phyloP scores from a whole-genome alignment of 805 yeast genomes.

The Yamadazyma takamatsuzukensis region DNA sequence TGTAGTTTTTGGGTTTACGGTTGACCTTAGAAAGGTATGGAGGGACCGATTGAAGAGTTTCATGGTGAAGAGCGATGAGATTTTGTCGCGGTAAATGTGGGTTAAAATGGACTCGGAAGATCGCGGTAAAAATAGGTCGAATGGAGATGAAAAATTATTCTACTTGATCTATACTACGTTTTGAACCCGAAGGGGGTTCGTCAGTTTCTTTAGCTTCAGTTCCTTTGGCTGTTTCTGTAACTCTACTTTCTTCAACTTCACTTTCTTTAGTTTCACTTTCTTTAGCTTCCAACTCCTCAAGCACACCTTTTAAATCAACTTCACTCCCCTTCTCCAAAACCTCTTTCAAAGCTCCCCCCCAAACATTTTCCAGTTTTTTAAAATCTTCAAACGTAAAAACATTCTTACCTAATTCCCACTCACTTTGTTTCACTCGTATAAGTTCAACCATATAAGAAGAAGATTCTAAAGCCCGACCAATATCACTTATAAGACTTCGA shows the following conservation, averaged over 20 bases:
- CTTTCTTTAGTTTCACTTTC: slow-evolving; percentile 2
- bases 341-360: slow-evolving; percentile 63
- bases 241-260: slow-evolving; percentile 3
- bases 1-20: too few relatives aligned
- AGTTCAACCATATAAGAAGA: slow-evolving; percentile 87
- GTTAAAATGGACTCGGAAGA: too few relatives aligned
- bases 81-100: too few relatives aligned
- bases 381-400: slow-evolving; percentile 70
- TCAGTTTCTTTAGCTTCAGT: slow-evolving; percentile 3
- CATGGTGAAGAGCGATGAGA: too few relatives aligned
- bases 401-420: slow-evolving; percentile 73
- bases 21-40: slow-evolving; percentile 8
- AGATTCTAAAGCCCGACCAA: slow-evolving; percentile 76
- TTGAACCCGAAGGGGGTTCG: too few relatives aligned
- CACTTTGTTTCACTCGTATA: slow-evolving; percentile 70
- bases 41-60: too few relatives aligned
- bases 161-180: too few relatives aligned
- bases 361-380: slow-evolving; percentile 54
- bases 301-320: slow-evolving; percentile 23
- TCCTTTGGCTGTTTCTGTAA: slow-evolving; percentile 1
- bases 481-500: slow-evolving; percentile 82
- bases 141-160: too few relatives aligned
- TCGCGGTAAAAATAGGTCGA: too few relatives aligned
- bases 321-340: slow-evolving; percentile 43
- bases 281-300: too few relatives aligned